Percentiles rank a stretch among this genome's conserved stretches.
Evolutionary conservation across 352 stramenopile species (phyloP).

Genomic region (Globisporangium megalacanthum): DNA sequence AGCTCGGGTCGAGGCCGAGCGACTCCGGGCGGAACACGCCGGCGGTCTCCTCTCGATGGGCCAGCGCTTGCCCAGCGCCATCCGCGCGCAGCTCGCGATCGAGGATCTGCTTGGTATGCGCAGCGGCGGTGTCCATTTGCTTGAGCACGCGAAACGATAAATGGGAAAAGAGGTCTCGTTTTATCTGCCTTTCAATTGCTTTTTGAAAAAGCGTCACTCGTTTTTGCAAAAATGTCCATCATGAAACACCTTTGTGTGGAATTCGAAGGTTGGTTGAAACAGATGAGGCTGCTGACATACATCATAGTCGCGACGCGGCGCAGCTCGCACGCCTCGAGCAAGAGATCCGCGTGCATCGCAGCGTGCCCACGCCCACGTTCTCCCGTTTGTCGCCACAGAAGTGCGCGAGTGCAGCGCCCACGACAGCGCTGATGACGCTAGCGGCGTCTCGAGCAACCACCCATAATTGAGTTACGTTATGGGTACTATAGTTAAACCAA

Average conservation of each 20-base stretch:
- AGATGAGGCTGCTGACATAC: too few relatives aligned
- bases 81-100: constrained; percentile 36
- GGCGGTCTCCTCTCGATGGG: not conserved
- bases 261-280: too few relatives aligned
- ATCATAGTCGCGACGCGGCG: constrained; percentile 46
- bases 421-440: not conserved
- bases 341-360: constrained; percentile 67
- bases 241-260: too few relatives aligned
- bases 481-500: too few relatives aligned
- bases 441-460: not conserved
- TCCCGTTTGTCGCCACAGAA: constrained; percentile 51
- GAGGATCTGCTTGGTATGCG: constrained; percentile 60
- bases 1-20: constrained; percentile 67
- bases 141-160: too few relatives aligned
- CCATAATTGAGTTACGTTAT: too few relatives aligned
- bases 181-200: too few relatives aligned
- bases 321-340: constrained; percentile 51
- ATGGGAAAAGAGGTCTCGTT: too few relatives aligned
- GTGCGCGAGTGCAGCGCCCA: constrained; percentile 17
- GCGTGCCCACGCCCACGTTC: constrained; percentile 45
- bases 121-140: constrained; percentile 50
- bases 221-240: too few relatives aligned
- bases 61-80: too few relatives aligned
- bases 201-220: too few relatives aligned
- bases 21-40: constrained; percentile 46